These are phyloP conservation scores for Ophiocordyceps camponoti-rufipedis DNA, from an alignment of 2,329 filamentous ascomycete species.

Conservation along the genomic window DNA sequence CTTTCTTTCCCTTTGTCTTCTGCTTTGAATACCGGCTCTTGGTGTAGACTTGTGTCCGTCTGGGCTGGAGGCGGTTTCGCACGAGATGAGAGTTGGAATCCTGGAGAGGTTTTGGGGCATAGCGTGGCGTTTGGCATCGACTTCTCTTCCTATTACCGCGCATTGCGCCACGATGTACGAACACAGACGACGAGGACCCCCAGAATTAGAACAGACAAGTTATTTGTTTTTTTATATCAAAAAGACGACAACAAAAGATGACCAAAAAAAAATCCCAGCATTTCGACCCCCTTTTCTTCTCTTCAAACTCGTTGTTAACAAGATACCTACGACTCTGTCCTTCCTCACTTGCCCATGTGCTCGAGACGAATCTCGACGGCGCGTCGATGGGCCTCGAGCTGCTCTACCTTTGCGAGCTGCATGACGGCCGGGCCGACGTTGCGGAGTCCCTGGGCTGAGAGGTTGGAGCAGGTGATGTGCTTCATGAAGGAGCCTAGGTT, in stretches of 20 bases:
- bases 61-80: neutral
- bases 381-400: slow-evolving; percentile 80
- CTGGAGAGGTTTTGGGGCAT: slow-evolving; percentile 7
- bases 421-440: slow-evolving; percentile 85
- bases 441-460: slow-evolving; percentile 67
- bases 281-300: neutral
- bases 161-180: no score
- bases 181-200: no score
- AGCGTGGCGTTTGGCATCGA: slow-evolving; percentile 15
- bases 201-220: no score
- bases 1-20: no score
- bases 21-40: no score
- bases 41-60: no score
- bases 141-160: no score
- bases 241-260: neutral
- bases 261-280: neutral
- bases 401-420: slow-evolving; percentile 86
- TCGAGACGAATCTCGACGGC: slow-evolving; percentile 70
- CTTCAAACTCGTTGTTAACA: neutral
- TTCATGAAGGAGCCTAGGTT: slow-evolving; percentile 94
- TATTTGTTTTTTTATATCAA: no score
- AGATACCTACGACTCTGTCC: neutral
- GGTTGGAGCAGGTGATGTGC: slow-evolving; percentile 87
- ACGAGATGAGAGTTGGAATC: no score
- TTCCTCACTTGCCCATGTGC: slow-evolving; percentile 19